A percentile compares a stretch with the other conserved stretches of the same genome.
These are phyloP conservation scores for Colletotrichum cordylinicola DNA, from an alignment of 2,329 filamentous ascomycete genomes.

Conservation along the genomic window DNA sequence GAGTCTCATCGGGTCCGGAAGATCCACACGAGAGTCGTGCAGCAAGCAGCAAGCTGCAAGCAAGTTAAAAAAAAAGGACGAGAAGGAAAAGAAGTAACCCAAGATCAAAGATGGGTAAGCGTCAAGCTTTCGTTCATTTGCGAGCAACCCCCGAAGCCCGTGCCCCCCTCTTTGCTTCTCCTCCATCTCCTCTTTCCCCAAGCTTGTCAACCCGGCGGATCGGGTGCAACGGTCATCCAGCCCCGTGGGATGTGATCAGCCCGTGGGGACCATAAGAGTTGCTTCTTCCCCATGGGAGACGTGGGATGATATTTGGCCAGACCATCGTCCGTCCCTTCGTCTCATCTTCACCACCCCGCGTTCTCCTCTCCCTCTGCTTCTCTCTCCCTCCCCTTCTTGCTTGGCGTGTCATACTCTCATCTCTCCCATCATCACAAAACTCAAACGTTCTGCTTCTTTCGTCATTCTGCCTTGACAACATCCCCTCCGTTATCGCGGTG, in stretches of 20 bases:
- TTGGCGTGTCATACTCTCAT: not conserved
- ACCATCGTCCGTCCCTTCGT: conserved; percentile 3
- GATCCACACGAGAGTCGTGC: not conserved
- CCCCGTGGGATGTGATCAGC: conserved; percentile 16
- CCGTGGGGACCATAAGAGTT: conserved; percentile 24
- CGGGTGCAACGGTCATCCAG: conserved; percentile 10
- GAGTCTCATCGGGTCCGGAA: not conserved
- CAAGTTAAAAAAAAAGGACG: not conserved
- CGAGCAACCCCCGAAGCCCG: not conserved
- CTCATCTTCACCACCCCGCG: conserved; percentile 1
- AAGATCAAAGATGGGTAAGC: conserved; percentile 18
- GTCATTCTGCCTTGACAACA: not conserved
- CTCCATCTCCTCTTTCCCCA: conserved; percentile 17
- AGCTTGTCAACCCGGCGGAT: conserved; percentile 2
- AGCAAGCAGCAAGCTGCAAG: not conserved
- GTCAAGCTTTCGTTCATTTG: conserved; percentile 1
- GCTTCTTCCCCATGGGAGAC: conserved; percentile 20
- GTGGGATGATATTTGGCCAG: conserved; percentile 13
- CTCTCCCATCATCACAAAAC: not conserved
- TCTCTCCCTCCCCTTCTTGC: not conserved
- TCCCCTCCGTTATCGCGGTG: not conserved
- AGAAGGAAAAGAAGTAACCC: not conserved
- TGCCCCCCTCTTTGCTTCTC: not conserved
- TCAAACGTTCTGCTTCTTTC: not conserved
- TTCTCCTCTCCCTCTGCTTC: not conserved